Evolutionary conservation across 257 asterid genomes (phyloP).

Genomic region (Lithospermum erythrorhizon): DNA sequence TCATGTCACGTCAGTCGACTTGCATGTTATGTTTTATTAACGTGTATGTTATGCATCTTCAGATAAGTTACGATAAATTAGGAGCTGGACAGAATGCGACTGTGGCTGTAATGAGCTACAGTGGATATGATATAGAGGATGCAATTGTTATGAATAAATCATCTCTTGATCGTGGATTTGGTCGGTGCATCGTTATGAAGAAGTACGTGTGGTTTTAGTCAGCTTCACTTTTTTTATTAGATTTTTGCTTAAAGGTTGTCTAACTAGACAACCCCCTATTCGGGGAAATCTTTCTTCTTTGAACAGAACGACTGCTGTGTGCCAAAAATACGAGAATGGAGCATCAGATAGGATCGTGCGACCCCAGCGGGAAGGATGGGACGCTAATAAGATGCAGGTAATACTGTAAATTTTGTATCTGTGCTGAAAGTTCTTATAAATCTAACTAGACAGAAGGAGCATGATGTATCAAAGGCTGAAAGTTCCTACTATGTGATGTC

Average conservation of each 20-base stretch:
- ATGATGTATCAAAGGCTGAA: background rate
- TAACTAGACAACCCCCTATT: constrained; percentile 1
- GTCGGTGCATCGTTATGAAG: constrained; percentile 89
- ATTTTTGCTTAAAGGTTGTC: background rate
- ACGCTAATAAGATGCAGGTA: constrained; percentile 62
- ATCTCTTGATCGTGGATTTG: constrained; percentile 98
- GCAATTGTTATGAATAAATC: constrained; percentile 97
- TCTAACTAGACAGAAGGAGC: background rate
- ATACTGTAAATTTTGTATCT: background rate
- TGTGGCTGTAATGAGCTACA: constrained; percentile 97
- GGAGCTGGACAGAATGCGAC: constrained; percentile 99
- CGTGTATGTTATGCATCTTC: constrained; percentile 9
- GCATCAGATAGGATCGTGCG: constrained; percentile 52
- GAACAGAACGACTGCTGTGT: constrained; percentile 47
- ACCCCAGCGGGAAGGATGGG: constrained; percentile 50
- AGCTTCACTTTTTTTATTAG: background rate
- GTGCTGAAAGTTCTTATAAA: background rate
- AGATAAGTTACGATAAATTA: constrained; percentile 78
- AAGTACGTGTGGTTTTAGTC: constrained; percentile 25
- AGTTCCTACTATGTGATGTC: background rate
- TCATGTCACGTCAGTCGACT: constrained; percentile 1
- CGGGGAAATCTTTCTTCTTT: background rate
- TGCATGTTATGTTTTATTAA: constrained; percentile 5
- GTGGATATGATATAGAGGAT: constrained; percentile 98
- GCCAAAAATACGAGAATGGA: constrained; percentile 48